Evolutionary conservation across 345 rosid genomes (phyloP).

Genomic region (Hevea brasiliensis): DNA sequence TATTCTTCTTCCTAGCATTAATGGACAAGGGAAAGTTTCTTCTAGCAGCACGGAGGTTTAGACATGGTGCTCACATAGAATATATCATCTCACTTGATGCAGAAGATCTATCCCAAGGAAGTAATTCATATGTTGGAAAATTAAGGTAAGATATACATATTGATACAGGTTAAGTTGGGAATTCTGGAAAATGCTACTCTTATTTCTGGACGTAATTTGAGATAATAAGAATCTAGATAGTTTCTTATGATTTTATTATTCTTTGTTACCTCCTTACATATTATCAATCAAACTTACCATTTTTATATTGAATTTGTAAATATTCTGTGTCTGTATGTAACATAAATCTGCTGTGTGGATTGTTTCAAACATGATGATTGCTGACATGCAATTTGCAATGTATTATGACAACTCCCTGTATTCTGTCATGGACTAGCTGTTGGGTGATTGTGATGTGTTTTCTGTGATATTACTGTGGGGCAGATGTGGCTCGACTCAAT

Average conservation of each 20-base stretch:
- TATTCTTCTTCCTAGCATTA: slow-evolving; percentile 48
- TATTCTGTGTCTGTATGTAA: neutral
- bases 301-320: neutral
- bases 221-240: neutral
- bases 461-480: no score
- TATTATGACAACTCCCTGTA: no score
- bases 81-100: slow-evolving; percentile 86
- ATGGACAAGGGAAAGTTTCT: slow-evolving; percentile 88
- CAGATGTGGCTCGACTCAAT: no score
- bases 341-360: neutral
- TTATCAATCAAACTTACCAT: neutral
- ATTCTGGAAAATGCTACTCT: neutral
- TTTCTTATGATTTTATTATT: neutral
- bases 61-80: slow-evolving; percentile 77
- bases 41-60: slow-evolving; percentile 80
- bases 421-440: no score
- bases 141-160: slow-evolving; percentile 51
- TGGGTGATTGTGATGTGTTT: no score
- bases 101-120: slow-evolving; percentile 91
- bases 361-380: neutral
- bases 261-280: neutral
- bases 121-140: slow-evolving; percentile 91
- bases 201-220: neutral
- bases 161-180: neutral
- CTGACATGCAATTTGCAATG: neutral